Base-by-base conservation (phyloP, 208 protist species). In the Crithidia expoeki region DNA sequence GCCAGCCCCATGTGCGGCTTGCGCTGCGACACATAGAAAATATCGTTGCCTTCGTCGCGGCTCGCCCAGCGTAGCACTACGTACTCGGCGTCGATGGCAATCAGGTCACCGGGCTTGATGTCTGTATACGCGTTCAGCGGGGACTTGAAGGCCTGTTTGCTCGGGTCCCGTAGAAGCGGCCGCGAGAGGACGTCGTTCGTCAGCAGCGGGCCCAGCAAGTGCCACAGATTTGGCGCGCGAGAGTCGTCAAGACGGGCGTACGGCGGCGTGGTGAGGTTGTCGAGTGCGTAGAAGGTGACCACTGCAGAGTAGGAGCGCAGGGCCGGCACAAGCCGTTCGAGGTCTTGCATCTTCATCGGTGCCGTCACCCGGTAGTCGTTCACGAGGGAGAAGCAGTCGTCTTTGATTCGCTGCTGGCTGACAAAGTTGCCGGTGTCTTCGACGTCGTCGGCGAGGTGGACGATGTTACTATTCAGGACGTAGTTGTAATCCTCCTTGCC, bases 41-140 rank as follows among this genome's bases (percentile, higher is more conserved):
- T 77, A n/a, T 70, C 62, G 23, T 82, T 84, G 21, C 74, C 69
- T 59, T 84, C 82, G 14, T 84, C 74, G 7, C 79, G 70, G 38
- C 68, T 83, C 3, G 58, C 73, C 92, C 92, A 96, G 62, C 86
- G 81, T 38, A 94, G 84, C 51, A 93, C 86, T 28, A 96, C 92
- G 70, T 96, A 96, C 77, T 96, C 92, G 23, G 92, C 92, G 65
- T 96, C 92, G 57, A 96, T 90, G 19, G 92, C 92, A 42, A 96
- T 60, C 27, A 96, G 72, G 63, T 96, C 86, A 28, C 84, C 88
- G 19, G 83, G 60, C 40, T 83, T 80, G 58, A 96, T 92, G 1
- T 94, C 87, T 25, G 77, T 71, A 77, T 90, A 85, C 19, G 83
- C 82, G 49, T 23, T 73, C 52, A 96, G 67, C 12, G 92, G 85